A percentile compares a stretch with the other conserved stretches of the same genome.
Evolutionary conservation across 2,329 filamentous ascomycete genomes (phyloP).

Genomic region (Celoporthe dispersa): DNA sequence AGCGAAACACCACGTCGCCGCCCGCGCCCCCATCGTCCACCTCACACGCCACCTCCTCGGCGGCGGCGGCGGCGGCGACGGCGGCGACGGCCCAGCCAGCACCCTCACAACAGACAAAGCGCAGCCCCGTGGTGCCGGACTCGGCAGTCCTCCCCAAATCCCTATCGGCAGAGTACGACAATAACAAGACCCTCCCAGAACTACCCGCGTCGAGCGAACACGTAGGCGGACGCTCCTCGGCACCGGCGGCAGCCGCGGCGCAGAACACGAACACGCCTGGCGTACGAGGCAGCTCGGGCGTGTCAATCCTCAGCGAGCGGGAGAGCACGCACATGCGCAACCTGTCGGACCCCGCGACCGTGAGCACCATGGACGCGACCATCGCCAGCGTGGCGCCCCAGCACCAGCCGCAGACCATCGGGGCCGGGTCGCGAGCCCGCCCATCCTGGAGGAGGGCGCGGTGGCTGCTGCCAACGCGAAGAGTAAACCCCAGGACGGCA

Average conservation of each 20-base stretch:
- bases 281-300: slow-evolving; percentile 41
- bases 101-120: background rate
- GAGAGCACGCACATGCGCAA: slow-evolving; percentile 47
- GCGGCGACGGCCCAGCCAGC: background rate
- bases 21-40: slow-evolving; percentile 22
- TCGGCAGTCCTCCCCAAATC: slow-evolving; percentile 25
- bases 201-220: slow-evolving; percentile 9
- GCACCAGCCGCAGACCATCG: slow-evolving; percentile 8
- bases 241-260: background rate
- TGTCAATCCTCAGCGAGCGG: slow-evolving; percentile 48
- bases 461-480: slow-evolving; percentile 8
- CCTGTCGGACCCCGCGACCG: slow-evolving; percentile 45
- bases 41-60: slow-evolving; percentile 15
- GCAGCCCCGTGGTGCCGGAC: slow-evolving; percentile 14
- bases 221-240: slow-evolving; percentile 3
- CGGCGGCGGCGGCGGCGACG: background rate
- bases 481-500: slow-evolving; percentile 20
- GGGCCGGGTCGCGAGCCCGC: slow-evolving; percentile 17
- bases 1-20: slow-evolving; percentile 20
- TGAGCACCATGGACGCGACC: slow-evolving; percentile 39
- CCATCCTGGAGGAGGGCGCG: slow-evolving; percentile 22
- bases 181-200: slow-evolving; percentile 19
- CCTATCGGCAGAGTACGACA: slow-evolving; percentile 25
- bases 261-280: background rate
- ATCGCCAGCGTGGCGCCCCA: slow-evolving; percentile 20